Conservation (phyloP, 106 monocot genomes). For the Dendrobium nobile region DNA sequence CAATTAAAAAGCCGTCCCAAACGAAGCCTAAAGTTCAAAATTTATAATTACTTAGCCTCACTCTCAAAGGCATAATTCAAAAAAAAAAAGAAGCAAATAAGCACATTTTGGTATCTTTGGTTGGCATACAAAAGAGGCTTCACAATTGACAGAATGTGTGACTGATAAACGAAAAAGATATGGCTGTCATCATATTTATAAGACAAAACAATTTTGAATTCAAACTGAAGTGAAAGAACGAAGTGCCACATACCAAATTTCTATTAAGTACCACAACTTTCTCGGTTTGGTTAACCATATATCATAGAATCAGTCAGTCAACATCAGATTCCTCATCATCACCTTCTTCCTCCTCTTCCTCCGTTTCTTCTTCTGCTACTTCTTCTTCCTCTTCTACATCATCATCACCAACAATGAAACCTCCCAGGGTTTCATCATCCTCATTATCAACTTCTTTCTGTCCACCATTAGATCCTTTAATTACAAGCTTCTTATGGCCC, state of each 20-base stretch:
- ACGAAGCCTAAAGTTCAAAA: neutral
- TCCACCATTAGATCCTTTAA: conserved; percentile 4
- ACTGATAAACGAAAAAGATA: neutral
- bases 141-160: neutral
- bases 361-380: neutral
- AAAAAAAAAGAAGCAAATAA: neutral
- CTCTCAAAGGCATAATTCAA: neutral
- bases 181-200: neutral
- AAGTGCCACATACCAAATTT: neutral
- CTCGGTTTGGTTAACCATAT: neutral
- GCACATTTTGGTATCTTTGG: neutral
- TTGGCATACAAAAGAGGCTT: neutral
- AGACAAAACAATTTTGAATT: neutral
- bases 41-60: neutral
- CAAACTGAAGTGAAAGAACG: neutral
- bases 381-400: neutral
- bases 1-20: no score
- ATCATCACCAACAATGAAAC: conserved; percentile 8
- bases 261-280: neutral
- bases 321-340: conserved; percentile 3
- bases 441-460: conserved; percentile 10
- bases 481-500: neutral
- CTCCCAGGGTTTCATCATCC: conserved; percentile 16
- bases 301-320: neutral
- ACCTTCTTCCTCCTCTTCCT: neutral